These are phyloP conservation scores for Rubroshorea leprosula DNA, from an alignment of 345 rosid species.

Conservation along the genomic window DNA sequence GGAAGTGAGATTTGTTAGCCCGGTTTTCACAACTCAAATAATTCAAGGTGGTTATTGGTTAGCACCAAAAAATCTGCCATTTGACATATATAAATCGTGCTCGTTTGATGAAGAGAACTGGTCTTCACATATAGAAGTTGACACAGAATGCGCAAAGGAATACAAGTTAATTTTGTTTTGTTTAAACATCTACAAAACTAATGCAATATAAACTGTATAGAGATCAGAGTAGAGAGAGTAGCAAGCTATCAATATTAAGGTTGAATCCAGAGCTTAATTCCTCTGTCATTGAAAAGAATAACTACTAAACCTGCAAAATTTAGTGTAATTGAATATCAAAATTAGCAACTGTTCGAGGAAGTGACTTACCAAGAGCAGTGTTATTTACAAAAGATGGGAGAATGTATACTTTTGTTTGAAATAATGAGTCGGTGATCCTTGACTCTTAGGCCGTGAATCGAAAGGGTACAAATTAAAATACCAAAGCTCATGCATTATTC, in stretches of 20 bases:
- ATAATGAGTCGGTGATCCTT: not conserved
- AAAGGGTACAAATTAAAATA: not conserved
- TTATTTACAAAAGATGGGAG: constrained; percentile 3
- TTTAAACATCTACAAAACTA: too few relatives aligned
- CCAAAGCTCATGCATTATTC: not conserved
- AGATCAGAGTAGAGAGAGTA: constrained; percentile 8
- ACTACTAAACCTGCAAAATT: constrained; percentile 10
- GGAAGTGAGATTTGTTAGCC: constrained; percentile 3
- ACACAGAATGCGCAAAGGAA: too few relatives aligned
- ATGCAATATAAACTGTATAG: too few relatives aligned
- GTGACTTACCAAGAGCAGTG: not conserved
- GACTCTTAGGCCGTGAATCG: not conserved
- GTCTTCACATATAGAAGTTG: not conserved
- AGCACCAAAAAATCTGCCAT: constrained; percentile 6
- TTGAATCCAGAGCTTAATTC: not conserved
- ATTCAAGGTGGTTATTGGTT: constrained; percentile 1
- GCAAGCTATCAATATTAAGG: constrained; percentile 1
- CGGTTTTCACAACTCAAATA: not conserved
- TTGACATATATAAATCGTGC: constrained; percentile 4
- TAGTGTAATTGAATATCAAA: not conserved
- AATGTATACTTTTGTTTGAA: not conserved
- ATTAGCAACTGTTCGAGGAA: constrained; percentile 4
- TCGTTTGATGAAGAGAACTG: constrained; percentile 1
- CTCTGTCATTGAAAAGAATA: constrained; percentile 7
- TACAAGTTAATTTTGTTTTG: too few relatives aligned